These are phyloP conservation scores for Zoysia japonica DNA, from an alignment of 176 grass and related monocot genomes.

Conservation along the genomic window DNA sequence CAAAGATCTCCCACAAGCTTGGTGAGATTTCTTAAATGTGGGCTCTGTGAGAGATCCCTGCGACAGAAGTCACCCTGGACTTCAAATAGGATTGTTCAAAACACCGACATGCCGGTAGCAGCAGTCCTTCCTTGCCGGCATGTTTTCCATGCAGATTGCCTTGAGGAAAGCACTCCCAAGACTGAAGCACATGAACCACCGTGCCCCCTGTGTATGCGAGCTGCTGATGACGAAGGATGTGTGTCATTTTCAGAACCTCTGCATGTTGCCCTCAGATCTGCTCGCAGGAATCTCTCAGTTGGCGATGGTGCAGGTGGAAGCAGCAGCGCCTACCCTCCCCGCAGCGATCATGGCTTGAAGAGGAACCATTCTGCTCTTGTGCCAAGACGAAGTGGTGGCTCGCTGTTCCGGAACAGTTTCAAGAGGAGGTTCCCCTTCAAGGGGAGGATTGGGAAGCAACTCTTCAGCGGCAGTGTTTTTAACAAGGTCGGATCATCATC, in stretches of 20 bases:
- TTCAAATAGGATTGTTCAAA: constrained; percentile 79
- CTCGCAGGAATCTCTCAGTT: constrained; percentile 49
- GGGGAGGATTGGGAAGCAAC: constrained; percentile 74
- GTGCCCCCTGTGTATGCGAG: constrained; percentile 66
- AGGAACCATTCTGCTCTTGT: constrained; percentile 50
- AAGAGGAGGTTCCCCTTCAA: constrained; percentile 87
- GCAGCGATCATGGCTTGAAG: constrained; percentile 39
- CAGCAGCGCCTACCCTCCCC: constrained; percentile 46
- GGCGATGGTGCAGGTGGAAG: constrained; percentile 42
- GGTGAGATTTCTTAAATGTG: constrained; percentile 63
- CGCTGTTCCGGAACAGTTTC: constrained; percentile 60
- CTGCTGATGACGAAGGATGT: constrained; percentile 43
- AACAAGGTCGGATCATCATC: constrained; percentile 58
- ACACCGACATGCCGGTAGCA: constrained; percentile 79
- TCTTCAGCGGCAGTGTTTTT: constrained; percentile 68
- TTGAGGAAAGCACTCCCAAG: constrained; percentile 90
- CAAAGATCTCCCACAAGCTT: constrained; percentile 59
- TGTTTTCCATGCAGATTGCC: constrained; percentile 87
- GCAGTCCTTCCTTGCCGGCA: constrained; percentile 85
- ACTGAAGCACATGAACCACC: constrained; percentile 73
- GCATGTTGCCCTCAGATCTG: constrained; percentile 61
- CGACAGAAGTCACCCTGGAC: constrained; percentile 92
- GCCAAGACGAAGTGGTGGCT: constrained; percentile 16
- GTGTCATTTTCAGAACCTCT: constrained; percentile 85
- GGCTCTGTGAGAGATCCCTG: constrained; percentile 80